Conservation (phyloP, 345 rosid genomes). For the Hibiscus tridactylites region DNA sequence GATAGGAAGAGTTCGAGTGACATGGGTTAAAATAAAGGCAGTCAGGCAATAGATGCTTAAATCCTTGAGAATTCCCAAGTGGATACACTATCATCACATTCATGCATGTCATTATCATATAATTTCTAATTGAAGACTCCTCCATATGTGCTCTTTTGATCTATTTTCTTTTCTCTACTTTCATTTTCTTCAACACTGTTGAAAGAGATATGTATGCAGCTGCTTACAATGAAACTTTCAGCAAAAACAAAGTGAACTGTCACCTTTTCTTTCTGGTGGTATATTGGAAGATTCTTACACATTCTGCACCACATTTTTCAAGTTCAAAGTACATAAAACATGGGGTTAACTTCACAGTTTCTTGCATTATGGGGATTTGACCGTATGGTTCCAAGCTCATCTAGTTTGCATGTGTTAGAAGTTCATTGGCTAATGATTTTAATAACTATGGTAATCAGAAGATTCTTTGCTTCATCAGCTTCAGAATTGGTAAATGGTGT, state of each 20-base stretch:
- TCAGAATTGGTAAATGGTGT: conserved; percentile 1
- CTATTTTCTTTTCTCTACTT: not conserved
- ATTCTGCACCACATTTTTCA: conserved; percentile 3
- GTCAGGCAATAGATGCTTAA: not conserved
- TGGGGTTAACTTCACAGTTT: not conserved
- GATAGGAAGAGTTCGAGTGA: too few species aligned
- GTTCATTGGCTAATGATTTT: not conserved
- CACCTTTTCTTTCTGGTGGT: not conserved
- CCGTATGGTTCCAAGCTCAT: not conserved
- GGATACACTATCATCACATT: conserved; percentile 7
- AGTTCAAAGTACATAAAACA: conserved; percentile 16
- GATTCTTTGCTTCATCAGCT: not conserved
- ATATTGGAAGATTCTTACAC: conserved; percentile 6
- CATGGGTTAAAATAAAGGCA: not conserved
- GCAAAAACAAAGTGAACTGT: conserved; percentile 14
- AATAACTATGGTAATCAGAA: not conserved
- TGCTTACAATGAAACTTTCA: conserved; percentile 20
- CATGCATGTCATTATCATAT: not conserved
- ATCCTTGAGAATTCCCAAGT: conserved; percentile 14
- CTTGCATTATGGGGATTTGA: conserved; percentile 8
- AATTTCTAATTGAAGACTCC: conserved; percentile 2
- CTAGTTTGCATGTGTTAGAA: not conserved
- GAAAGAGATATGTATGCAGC: not conserved
- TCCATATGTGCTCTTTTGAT: not conserved
- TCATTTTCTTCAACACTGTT: conserved; percentile 21